Evolutionary conservation across 495 filamentous ascomycete species (phyloP).

Genomic region (Lasiosphaeria miniovina): DNA sequence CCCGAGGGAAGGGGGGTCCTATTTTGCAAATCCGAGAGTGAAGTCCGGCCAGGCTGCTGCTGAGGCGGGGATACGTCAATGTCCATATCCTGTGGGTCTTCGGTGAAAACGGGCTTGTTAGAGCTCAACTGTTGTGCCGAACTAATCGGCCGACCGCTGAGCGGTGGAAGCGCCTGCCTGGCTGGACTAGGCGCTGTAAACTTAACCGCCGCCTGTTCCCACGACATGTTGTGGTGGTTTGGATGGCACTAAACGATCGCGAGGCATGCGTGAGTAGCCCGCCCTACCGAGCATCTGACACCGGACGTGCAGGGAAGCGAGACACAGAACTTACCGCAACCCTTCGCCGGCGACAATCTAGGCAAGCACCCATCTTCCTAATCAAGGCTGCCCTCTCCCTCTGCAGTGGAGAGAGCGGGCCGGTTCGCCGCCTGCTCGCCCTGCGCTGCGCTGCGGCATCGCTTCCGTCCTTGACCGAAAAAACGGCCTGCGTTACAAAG

Average conservation of each 20-base stretch:
- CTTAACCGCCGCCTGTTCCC: slow-evolving; percentile 47
- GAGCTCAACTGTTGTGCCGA: slow-evolving; percentile 33
- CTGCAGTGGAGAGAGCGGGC: slow-evolving; percentile 44
- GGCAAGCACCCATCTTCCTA: slow-evolving; percentile 48
- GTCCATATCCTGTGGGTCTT: slow-evolving; percentile 43
- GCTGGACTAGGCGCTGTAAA: slow-evolving; percentile 39
- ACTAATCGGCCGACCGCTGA: slow-evolving; percentile 39
- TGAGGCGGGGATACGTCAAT: slow-evolving; percentile 28
- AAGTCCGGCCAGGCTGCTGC: slow-evolving; percentile 30
- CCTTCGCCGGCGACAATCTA: slow-evolving; percentile 45
- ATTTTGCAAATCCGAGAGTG: slow-evolving; percentile 33
- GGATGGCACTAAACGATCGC: slow-evolving; percentile 45
- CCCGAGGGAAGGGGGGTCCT: slow-evolving; percentile 47
- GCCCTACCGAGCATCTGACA: neutral
- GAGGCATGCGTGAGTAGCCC: slow-evolving; percentile 6
- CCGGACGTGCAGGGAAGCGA: no score
- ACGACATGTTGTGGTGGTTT: slow-evolving; percentile 49
- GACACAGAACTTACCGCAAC: slow-evolving; percentile 42
- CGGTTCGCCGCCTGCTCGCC: slow-evolving; percentile 44
- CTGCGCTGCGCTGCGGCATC: slow-evolving; percentile 44
- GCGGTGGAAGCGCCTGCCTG: slow-evolving; percentile 37
- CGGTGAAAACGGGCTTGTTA: slow-evolving; percentile 31
- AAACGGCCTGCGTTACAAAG: slow-evolving; percentile 39
- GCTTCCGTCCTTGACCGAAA: slow-evolving; percentile 47
- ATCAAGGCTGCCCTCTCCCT: slow-evolving; percentile 49